Evolutionary conservation across 345 rosid species (phyloP).

Genomic region (Eucalyptus melliodora): DNA sequence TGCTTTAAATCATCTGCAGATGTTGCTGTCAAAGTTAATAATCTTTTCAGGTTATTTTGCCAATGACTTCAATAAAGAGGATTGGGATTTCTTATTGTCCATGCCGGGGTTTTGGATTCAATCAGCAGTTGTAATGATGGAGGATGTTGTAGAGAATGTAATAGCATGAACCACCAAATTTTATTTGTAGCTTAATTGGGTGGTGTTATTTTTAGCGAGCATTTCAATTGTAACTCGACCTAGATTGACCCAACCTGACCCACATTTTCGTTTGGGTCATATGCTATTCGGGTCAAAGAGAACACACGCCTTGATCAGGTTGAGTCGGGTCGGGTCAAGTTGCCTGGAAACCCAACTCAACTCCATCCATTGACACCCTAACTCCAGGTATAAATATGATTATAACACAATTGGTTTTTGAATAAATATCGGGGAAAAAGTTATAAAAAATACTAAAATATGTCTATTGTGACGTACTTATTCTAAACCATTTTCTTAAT

Average conservation of each 20-base stretch:
- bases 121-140: conserved; percentile 75
- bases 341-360: no score
- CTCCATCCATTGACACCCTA: no score
- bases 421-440: no score
- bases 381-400: no score
- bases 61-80: conserved; percentile 63
- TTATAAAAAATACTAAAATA: no score
- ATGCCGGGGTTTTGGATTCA: conserved; percentile 60
- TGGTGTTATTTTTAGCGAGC: accelerated
- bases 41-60: conserved; percentile 65
- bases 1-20: conserved; percentile 25
- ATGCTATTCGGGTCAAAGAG: no score
- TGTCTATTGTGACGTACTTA: no score
- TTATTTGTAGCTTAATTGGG: no score
- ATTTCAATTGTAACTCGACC: no score
- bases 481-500: no score
- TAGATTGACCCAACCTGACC: accelerated
- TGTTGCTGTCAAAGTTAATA: conserved; percentile 52
- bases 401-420: accelerated
- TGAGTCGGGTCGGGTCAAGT: no score
- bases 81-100: conserved; percentile 70
- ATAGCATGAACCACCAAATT: not conserved
- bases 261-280: accelerated
- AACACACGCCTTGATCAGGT: no score
- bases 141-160: conserved; percentile 70